These are phyloP conservation scores for Oemleria cerasiformis DNA, from an alignment of 306 rosid genomes.

Conservation along the genomic window DNA sequence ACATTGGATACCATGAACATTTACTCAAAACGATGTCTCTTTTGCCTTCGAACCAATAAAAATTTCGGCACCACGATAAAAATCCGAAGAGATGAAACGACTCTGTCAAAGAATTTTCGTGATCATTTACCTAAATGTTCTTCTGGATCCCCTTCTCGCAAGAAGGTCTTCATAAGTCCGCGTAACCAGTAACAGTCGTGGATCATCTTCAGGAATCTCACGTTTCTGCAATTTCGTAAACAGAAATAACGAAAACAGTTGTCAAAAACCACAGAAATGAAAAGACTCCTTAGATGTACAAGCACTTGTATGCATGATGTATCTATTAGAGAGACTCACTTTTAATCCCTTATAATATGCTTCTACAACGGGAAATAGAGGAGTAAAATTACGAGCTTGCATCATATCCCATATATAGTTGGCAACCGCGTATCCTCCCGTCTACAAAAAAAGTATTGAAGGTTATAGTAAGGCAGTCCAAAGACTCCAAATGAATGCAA, in stretches of 20 bases:
- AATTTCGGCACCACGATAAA: background rate
- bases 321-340: constrained; percentile 46
- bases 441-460: constrained; percentile 38
- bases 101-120: background rate
- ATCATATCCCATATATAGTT: constrained; percentile 90
- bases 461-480: background rate
- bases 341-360: constrained; percentile 82
- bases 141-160: constrained; percentile 15
- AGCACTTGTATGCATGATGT: background rate
- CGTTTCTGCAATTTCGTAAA: constrained; percentile 50
- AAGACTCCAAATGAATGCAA: background rate
- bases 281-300: background rate
- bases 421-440: constrained; percentile 85
- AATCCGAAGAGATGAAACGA: background rate
- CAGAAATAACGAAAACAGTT: background rate
- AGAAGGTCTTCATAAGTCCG: constrained; percentile 36
- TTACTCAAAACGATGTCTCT: background rate
- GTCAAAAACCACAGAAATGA: background rate
- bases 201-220: constrained; percentile 79
- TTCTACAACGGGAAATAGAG: constrained; percentile 55
- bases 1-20: background rate
- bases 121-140: constrained; percentile 9
- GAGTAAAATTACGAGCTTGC: constrained; percentile 52
- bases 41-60: background rate
- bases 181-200: constrained; percentile 59